Conservation (phyloP, 331 rosid genomes). For the Malus hybrid region DNA sequence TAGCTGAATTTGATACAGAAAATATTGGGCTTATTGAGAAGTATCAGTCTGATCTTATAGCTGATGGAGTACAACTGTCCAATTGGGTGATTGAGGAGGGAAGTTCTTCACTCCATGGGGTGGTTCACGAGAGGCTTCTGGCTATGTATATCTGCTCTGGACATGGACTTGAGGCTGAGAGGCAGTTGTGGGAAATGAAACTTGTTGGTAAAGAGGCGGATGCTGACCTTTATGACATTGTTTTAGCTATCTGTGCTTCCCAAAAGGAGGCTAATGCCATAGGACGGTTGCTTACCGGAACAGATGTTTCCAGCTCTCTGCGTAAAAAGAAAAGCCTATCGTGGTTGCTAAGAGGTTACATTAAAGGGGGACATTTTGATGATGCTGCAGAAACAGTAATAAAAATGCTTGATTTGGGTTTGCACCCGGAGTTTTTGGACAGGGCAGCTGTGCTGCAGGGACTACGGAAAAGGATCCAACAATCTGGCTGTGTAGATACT, state of each 20-base stretch:
- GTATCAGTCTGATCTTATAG: slow-evolving; percentile 71
- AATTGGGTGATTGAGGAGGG: slow-evolving; percentile 76
- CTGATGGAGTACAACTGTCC: slow-evolving; percentile 62
- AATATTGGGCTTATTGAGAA: slow-evolving; percentile 48
- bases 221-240: slow-evolving; percentile 74
- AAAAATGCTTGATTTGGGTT: slow-evolving; percentile 75
- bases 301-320: slow-evolving; percentile 51
- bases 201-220: slow-evolving; percentile 90
- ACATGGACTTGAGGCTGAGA: slow-evolving; percentile 84
- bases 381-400: slow-evolving; percentile 79
- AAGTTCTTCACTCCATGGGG: slow-evolving; percentile 44
- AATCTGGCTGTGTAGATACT: slow-evolving; percentile 44
- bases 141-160: slow-evolving; percentile 96
- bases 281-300: slow-evolving; percentile 54
- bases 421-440: slow-evolving; percentile 72
- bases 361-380: slow-evolving; percentile 80
- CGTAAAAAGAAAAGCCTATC: slow-evolving; percentile 69
- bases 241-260: slow-evolving; percentile 88
- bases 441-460: slow-evolving; percentile 83
- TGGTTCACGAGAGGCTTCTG: slow-evolving; percentile 87
- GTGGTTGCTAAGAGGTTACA: slow-evolving; percentile 84
- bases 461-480: slow-evolving; percentile 57
- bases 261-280: slow-evolving; percentile 63
- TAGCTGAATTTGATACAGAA: slow-evolving; percentile 54
- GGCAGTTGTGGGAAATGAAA: slow-evolving; percentile 92